Evolutionary conservation across 2,329 filamentous ascomycete species (phyloP).

Genomic region (Biscogniauxia marginata): DNA sequence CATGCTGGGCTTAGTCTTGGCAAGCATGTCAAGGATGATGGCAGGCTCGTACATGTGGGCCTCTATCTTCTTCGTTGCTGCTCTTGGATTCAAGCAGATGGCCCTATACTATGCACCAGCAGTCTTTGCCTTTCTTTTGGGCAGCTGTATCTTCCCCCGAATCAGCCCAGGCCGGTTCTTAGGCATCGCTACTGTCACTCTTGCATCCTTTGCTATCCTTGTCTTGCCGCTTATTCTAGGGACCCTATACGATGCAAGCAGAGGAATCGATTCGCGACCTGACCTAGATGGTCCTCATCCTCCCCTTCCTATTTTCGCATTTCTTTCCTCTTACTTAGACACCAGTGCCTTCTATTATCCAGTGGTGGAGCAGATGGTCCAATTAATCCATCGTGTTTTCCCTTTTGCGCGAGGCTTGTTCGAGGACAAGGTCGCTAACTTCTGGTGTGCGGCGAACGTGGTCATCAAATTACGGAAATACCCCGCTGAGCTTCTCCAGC

Average conservation of each 20-base stretch:
- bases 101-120: conserved; percentile 94
- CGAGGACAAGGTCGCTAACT: conserved; percentile 98
- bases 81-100: conserved; percentile 99
- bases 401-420: conserved; percentile 95
- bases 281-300: conserved; percentile 58
- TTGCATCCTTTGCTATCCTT: conserved; percentile 70
- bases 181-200: conserved; percentile 71
- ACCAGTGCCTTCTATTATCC: conserved; percentile 70
- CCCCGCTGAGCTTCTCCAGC: conserved; percentile 69
- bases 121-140: conserved; percentile 88
- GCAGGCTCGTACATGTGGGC: conserved; percentile 84
- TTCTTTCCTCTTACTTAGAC: conserved; percentile 59
- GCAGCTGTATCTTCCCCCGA: conserved; percentile 76
- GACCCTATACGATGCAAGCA: conserved; percentile 65
- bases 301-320: conserved; percentile 61
- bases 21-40: conserved; percentile 84
- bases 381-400: conserved; percentile 89
- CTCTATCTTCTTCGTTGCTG: conserved; percentile 88
- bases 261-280: conserved; percentile 57
- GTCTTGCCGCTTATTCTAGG: conserved; percentile 74
- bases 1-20: conserved; percentile 89
- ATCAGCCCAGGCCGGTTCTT: conserved; percentile 68
- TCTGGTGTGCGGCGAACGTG: conserved; percentile 93
- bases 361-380: conserved; percentile 72
- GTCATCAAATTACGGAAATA: conserved; percentile 82